A percentile compares a stretch with the other conserved stretches of the same genome.
Conservation (phyloP, 2,329 filamentous ascomycete species). For the Aschersonia sp. region DNA sequence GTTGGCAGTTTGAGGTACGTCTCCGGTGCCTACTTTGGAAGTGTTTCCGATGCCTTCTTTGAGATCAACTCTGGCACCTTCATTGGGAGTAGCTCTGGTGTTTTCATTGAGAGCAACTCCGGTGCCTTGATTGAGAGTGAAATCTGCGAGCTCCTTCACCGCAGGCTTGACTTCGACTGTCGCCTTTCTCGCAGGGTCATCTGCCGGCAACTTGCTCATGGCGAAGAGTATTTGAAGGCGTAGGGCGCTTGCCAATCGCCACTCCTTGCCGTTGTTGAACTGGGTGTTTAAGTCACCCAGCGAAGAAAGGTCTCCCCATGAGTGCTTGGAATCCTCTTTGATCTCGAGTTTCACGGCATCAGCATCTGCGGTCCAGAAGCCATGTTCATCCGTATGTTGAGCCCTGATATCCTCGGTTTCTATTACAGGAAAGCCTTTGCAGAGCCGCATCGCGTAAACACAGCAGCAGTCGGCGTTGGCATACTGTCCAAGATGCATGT, state of each 20-base stretch:
- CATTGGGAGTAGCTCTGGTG: too few species aligned
- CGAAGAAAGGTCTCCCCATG: too few species aligned
- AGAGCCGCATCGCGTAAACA: slow-evolving; percentile 33
- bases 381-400: slow-evolving; percentile 24
- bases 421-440: slow-evolving; percentile 15
- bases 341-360: slow-evolving; percentile 14
- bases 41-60: too few species aligned
- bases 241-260: slow-evolving; percentile 28
- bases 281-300: slow-evolving; percentile 10
- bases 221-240: slow-evolving; percentile 30
- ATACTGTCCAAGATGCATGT: slow-evolving; percentile 55
- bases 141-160: slow-evolving; percentile 13
- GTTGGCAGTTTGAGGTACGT: not conserved
- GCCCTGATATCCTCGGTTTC: slow-evolving; percentile 17
- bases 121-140: not conserved
- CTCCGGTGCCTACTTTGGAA: not conserved
- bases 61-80: too few species aligned
- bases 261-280: slow-evolving; percentile 12
- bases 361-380: slow-evolving; percentile 29
- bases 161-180: slow-evolving; percentile 18
- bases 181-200: slow-evolving; percentile 31
- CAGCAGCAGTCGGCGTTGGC: slow-evolving; percentile 65
- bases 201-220: slow-evolving; percentile 28
- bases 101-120: too few species aligned
- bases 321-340: not conserved